Evolutionary conservation across 1,284 basidiomycete genomes (phyloP).

Genomic region (Rhodotorula sp.): DNA sequence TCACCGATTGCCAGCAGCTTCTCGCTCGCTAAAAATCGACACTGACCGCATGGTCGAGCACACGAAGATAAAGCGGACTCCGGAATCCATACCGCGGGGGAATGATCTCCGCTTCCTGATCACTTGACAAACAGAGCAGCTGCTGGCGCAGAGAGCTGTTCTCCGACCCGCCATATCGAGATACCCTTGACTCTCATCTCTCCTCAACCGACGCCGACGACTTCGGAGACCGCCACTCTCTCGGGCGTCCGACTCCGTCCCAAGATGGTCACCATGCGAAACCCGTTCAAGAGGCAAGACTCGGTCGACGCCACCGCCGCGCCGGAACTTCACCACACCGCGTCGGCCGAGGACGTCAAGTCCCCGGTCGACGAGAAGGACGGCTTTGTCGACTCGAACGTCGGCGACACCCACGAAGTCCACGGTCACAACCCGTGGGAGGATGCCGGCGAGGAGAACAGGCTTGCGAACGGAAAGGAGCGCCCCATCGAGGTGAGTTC

Average conservation of each 20-base stretch:
- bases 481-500: conserved; percentile 32
- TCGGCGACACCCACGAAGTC: neutral
- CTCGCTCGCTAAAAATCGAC: no score
- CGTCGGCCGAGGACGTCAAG: conserved; percentile 4
- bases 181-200: no score
- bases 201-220: neutral
- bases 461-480: conserved; percentile 36
- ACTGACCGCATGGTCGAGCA: no score
- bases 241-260: neutral
- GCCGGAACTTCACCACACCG: conserved; percentile 6
- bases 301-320: conserved; percentile 12
- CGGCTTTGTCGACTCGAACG: neutral
- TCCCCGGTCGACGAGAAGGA: conserved; percentile 25
- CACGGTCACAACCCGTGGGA: neutral
- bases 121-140: no score
- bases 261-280: conserved; percentile 31
- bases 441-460: neutral
- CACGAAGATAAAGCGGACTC: no score
- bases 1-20: no score
- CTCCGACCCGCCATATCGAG: no score
- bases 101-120: no score
- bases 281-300: conserved; percentile 35
- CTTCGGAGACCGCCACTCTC: neutral
- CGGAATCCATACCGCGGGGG: no score
- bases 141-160: no score